Conservation (phyloP, 2,329 filamentous ascomycete genomes). For the Trichoderma hamatum region DNA sequence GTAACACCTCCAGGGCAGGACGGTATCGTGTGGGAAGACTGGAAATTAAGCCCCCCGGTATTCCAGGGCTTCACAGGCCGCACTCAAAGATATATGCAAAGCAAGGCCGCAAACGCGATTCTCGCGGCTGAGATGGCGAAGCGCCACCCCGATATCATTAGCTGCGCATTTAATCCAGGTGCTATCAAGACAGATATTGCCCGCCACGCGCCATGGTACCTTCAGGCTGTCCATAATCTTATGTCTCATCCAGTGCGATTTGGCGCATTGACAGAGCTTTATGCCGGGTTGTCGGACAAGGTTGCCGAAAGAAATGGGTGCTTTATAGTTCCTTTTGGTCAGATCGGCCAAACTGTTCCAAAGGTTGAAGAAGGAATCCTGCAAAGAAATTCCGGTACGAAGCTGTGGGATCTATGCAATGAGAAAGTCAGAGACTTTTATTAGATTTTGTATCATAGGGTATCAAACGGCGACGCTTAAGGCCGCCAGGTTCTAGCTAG, state of each 20-base stretch:
- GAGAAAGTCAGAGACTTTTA: not conserved
- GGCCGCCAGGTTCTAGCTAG: too few species aligned
- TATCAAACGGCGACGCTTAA: too few species aligned
- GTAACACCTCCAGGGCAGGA: not conserved
- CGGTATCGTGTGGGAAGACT: constrained; percentile 2
- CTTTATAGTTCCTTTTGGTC: not conserved
- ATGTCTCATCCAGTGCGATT: constrained; percentile 1
- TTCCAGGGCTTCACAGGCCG: not conserved
- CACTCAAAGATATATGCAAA: not conserved
- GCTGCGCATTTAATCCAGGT: constrained; percentile 6
- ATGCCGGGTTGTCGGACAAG: not conserved
- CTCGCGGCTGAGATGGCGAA: not conserved
- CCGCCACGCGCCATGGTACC: constrained; percentile 2
- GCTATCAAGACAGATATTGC: constrained; percentile 10
- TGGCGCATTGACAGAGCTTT: constrained; percentile 1
- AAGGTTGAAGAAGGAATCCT: not conserved
- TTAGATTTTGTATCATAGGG: too few species aligned
- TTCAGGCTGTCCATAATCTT: not conserved
- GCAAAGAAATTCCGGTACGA: not conserved
- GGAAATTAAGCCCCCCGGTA: not conserved
- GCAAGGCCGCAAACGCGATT: constrained; percentile 3
- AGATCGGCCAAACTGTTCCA: not conserved
- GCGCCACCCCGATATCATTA: not conserved
- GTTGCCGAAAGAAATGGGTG: not conserved
- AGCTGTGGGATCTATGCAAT: not conserved